Percentiles rank a stretch among this genome's conserved stretches.
These are phyloP conservation scores for Dothideomycetidae sp. DNA, from an alignment of 2,329 filamentous ascomycete species.

Conservation along the genomic window DNA sequence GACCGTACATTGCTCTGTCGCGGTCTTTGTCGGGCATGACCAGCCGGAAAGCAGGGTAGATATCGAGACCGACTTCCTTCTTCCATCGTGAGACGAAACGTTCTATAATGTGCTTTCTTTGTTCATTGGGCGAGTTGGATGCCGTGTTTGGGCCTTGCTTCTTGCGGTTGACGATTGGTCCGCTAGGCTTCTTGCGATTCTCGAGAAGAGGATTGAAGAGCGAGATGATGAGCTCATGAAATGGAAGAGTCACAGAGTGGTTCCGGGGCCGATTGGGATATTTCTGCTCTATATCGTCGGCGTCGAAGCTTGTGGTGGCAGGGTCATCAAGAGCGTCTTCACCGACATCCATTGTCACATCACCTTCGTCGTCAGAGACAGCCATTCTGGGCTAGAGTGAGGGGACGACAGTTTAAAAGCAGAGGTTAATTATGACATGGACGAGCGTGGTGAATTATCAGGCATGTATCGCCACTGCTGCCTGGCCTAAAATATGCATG, in stretches of 20 bases:
- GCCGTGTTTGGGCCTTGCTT: constrained; percentile 48
- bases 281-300: constrained; percentile 38
- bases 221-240: constrained; percentile 60
- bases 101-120: constrained; percentile 66
- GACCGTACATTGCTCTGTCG: constrained; percentile 79
- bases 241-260: constrained; percentile 61
- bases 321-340: constrained; percentile 34
- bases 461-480: too few relatives aligned
- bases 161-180: constrained; percentile 37
- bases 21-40: constrained; percentile 89
- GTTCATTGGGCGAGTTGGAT: constrained; percentile 56
- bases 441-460: not conserved
- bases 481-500: too few relatives aligned
- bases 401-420: too few relatives aligned
- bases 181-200: constrained; percentile 57
- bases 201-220: constrained; percentile 73
- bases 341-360: constrained; percentile 27
- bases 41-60: constrained; percentile 82
- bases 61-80: constrained; percentile 74
- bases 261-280: constrained; percentile 77
- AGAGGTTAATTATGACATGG: not conserved
- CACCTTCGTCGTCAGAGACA: constrained; percentile 14
- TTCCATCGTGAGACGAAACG: constrained; percentile 80
- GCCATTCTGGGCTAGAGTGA: constrained; percentile 16
- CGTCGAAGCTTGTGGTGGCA: constrained; percentile 27